phyloP scores from a whole-genome alignment of 2,329 filamentous ascomycete genomes.

The Aspergillus pseudoglaucus region DNA sequence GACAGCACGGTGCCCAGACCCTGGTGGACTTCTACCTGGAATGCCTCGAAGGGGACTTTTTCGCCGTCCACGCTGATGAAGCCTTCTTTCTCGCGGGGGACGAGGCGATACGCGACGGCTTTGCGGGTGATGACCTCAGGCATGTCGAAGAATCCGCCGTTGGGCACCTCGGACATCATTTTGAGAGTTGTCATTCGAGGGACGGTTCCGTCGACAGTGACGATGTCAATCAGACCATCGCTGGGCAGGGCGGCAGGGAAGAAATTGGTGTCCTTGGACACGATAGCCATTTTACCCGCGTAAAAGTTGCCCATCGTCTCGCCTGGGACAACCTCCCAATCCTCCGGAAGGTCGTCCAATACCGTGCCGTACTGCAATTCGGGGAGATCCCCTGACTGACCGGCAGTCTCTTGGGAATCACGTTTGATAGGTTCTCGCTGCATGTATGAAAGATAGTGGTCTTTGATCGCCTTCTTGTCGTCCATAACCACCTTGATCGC shows the following conservation, averaged over 20 bases:
- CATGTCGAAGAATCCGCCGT: conserved; percentile 71
- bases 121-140: conserved; percentile 75
- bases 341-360: conserved; percentile 65
- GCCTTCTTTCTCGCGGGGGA: conserved; percentile 65
- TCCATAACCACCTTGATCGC: conserved; percentile 76
- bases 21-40: conserved; percentile 83
- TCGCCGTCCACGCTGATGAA: conserved; percentile 96
- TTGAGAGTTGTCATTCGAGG: conserved; percentile 59
- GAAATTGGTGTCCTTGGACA: conserved; percentile 81
- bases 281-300: conserved; percentile 88
- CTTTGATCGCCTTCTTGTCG: conserved; percentile 66
- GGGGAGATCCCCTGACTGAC: conserved; percentile 57
- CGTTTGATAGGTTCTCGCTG: conserved; percentile 22
- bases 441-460: conserved; percentile 58
- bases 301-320: conserved; percentile 88
- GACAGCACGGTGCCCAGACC: conserved; percentile 80
- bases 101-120: conserved; percentile 77
- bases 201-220: conserved; percentile 72
- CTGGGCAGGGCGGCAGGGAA: conserved; percentile 70
- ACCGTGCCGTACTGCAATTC: conserved; percentile 72
- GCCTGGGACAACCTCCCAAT: conserved; percentile 67
- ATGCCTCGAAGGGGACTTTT: conserved; percentile 74
- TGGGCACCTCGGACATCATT: conserved; percentile 66
- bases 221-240: conserved; percentile 80
- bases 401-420: conserved; percentile 26